phyloP scores from a whole-genome alignment of 2,329 filamentous ascomycete genomes.

The Aspergillus eucalypticola region DNA sequence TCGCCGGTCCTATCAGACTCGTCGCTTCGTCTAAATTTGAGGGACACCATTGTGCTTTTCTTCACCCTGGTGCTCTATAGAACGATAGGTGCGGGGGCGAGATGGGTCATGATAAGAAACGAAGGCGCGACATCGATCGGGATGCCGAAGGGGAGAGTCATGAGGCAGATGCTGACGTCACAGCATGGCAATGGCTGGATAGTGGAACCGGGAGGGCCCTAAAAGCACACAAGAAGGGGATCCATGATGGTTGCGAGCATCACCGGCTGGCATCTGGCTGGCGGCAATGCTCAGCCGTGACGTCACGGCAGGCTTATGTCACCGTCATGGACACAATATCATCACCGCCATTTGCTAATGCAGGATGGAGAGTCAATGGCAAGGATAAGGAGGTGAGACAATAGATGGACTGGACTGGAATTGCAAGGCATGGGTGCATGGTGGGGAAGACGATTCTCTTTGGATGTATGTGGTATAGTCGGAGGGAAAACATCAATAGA shows the following conservation, averaged over 20 bases:
- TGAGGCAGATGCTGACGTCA: not conserved
- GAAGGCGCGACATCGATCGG: not conserved
- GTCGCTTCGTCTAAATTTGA: not conserved
- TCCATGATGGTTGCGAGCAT: not conserved
- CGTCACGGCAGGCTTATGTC: constrained; percentile 3
- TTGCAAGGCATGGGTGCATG: not conserved
- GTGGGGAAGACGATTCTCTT: no score
- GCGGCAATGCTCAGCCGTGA: constrained; percentile 3
- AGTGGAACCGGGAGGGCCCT: no score
- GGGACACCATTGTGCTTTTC: not conserved
- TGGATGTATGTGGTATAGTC: no score
- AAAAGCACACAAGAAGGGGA: not conserved
- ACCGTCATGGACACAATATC: not conserved
- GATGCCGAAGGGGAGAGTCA: not conserved
- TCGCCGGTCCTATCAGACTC: not conserved
- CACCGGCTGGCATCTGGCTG: not conserved
- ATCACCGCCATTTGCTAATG: not conserved
- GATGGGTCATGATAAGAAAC: not conserved
- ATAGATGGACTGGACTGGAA: not conserved
- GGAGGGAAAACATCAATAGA: no score
- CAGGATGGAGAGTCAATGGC: not conserved
- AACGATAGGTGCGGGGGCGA: not conserved
- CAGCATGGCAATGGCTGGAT: not conserved
- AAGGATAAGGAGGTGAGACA: not conserved
- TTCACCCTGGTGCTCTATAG: not conserved